Conservation (phyloP, 495 filamentous ascomycete species). For the Pyronema omphalodes region DNA sequence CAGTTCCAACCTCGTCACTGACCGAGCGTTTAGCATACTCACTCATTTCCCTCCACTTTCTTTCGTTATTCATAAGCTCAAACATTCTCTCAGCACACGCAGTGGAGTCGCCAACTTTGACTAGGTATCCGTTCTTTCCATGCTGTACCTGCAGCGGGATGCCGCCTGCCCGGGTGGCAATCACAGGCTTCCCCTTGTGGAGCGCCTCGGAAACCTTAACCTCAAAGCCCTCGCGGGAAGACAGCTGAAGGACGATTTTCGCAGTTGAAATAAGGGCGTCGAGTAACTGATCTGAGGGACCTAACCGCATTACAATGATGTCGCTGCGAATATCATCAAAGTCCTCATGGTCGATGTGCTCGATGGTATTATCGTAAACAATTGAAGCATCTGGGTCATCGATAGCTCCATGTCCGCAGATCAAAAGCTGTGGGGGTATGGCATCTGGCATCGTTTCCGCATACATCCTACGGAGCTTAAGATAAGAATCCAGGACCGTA, state of each 20-base stretch:
- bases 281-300: slow-evolving; percentile 62
- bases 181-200: slow-evolving; percentile 68
- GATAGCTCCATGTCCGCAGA: slow-evolving; percentile 64
- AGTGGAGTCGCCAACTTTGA: slow-evolving; percentile 52
- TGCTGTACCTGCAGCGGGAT: slow-evolving; percentile 68
- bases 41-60: slow-evolving; percentile 47
- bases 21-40: slow-evolving; percentile 46
- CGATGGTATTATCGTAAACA: slow-evolving; percentile 54
- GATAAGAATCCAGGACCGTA: slow-evolving; percentile 61
- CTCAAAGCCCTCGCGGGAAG: slow-evolving; percentile 72
- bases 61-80: slow-evolving; percentile 47
- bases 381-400: slow-evolving; percentile 66
- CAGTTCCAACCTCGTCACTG: slow-evolving; percentile 67
- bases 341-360: slow-evolving; percentile 39
- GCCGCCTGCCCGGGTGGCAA: slow-evolving; percentile 60
- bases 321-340: slow-evolving; percentile 35
- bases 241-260: slow-evolving; percentile 59
- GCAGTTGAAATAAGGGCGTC: slow-evolving; percentile 63
- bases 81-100: slow-evolving; percentile 53
- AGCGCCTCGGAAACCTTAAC: slow-evolving; percentile 79
- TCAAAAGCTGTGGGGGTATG: slow-evolving; percentile 51
- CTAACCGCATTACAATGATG: slow-evolving; percentile 59
- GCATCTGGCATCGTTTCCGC: slow-evolving; percentile 27
- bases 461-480: slow-evolving; percentile 47
- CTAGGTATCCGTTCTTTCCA: slow-evolving; percentile 57